Conservation (phyloP, 148 eudicot species). For the Persicaria maculosa region DNA sequence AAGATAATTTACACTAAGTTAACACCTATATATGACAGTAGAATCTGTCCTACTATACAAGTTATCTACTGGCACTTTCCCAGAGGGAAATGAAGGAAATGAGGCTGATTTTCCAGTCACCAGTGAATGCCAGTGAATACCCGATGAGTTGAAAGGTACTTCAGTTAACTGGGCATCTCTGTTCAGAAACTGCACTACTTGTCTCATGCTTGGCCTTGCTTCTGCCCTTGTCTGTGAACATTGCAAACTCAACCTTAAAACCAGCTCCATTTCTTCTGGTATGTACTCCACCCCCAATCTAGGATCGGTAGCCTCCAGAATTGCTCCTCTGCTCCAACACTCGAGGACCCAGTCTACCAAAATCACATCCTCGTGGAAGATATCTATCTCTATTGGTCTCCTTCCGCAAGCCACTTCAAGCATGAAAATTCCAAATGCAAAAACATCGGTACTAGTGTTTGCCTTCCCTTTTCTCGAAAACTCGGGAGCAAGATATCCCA, state of each 20-base stretch:
- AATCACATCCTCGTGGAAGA: not conserved
- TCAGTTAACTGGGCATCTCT: not conserved
- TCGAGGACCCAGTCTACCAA: slow-evolving; percentile 14
- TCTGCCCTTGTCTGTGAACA: slow-evolving; percentile 27
- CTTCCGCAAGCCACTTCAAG: slow-evolving; percentile 19
- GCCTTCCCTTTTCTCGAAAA: slow-evolving; percentile 11
- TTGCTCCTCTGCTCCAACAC: slow-evolving; percentile 22
- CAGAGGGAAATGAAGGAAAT: not conserved
- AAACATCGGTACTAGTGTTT: slow-evolving; percentile 10
- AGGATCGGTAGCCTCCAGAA: slow-evolving; percentile 25
- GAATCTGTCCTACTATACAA: not conserved
- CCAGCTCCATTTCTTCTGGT: slow-evolving; percentile 27
- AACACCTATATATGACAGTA: not conserved
- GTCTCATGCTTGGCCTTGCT: slow-evolving; percentile 35
- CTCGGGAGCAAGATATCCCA: slow-evolving; percentile 14
- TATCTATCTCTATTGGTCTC: not conserved
- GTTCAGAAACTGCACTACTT: slow-evolving; percentile 25
- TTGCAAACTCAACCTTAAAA: slow-evolving; percentile 26
- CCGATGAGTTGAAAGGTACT: not conserved
- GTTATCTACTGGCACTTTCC: not conserved
- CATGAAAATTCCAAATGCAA: slow-evolving; percentile 10
- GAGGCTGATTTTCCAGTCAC: not conserved
- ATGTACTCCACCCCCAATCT: slow-evolving; percentile 20
- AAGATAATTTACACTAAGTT: no score
- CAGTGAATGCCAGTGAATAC: not conserved